Conservation (phyloP, 2,329 filamentous ascomycete genomes). For the Onygenales sp. region DNA sequence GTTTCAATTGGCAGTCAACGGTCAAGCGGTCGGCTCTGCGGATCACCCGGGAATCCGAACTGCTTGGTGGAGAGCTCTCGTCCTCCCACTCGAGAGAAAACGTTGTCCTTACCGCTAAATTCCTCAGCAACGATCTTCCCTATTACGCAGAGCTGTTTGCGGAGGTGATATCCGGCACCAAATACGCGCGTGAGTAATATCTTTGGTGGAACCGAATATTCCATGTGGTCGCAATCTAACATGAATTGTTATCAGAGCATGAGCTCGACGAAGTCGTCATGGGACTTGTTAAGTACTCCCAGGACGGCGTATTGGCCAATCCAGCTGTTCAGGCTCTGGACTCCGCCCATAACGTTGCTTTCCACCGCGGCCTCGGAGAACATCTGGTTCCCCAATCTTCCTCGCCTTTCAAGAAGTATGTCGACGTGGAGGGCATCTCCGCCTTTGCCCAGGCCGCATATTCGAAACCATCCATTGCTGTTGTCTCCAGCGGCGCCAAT, state of each 20-base stretch:
- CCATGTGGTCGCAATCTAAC: conserved; percentile 5
- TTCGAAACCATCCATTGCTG: conserved; percentile 79
- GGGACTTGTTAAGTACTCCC: conserved; percentile 64
- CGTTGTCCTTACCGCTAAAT: conserved; percentile 84
- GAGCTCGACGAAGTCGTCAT: conserved; percentile 86
- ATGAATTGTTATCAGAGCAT: conserved; percentile 50
- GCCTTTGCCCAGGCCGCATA: conserved; percentile 72
- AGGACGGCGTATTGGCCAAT: conserved; percentile 58
- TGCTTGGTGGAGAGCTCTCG: conserved; percentile 82
- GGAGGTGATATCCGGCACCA: conserved; percentile 81
- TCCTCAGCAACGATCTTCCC: conserved; percentile 88
- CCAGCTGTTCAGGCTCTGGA: conserved; percentile 67
- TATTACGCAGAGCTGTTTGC: conserved; percentile 95
- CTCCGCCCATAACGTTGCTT: conserved; percentile 75
- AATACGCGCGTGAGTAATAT: conserved; percentile 56
- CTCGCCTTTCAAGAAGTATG: conserved; percentile 66
- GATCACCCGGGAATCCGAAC: conserved; percentile 89
- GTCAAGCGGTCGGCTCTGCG: conserved; percentile 78
- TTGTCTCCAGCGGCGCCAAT: conserved; percentile 81
- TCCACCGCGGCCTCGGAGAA: conserved; percentile 84
- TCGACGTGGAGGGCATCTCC: conserved; percentile 65
- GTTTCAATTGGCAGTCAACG: conserved; percentile 56
- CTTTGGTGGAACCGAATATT: background rate
- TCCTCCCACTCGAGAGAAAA: conserved; percentile 89
- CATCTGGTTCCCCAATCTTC: conserved; percentile 64